Percentiles rank a stretch among this genome's conserved stretches.
Conservation (phyloP, 1,139 yeast species). For the Cylindricascospora bacillispora region DNA sequence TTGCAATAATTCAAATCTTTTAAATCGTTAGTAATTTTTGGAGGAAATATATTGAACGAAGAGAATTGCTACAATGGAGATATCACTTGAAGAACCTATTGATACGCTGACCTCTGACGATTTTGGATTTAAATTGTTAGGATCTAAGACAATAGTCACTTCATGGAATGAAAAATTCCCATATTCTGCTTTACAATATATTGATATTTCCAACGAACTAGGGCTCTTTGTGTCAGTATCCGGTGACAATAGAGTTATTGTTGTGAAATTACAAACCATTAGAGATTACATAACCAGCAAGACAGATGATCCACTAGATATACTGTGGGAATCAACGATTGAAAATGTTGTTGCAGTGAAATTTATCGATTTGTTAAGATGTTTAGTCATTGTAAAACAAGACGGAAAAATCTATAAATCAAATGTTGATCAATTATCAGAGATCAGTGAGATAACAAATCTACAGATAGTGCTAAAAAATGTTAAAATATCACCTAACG, state of each 20-base stretch:
- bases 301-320: constrained; percentile 1
- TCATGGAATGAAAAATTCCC: constrained; percentile 25
- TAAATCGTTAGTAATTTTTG: too few species aligned
- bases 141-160: constrained; percentile 22
- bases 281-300: constrained; percentile 13
- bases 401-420: too few species aligned
- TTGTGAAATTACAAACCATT: constrained; percentile 22
- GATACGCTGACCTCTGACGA: constrained; percentile 24
- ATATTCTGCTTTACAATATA: constrained; percentile 17
- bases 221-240: constrained; percentile 24
- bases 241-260: constrained; percentile 18
- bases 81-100: constrained; percentile 14
- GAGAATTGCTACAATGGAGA: too few species aligned
- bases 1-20: too few species aligned
- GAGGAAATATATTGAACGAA: too few species aligned
- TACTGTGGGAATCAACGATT: not conserved
- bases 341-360: too few species aligned
- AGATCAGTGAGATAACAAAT: too few species aligned
- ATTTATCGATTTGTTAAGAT: too few species aligned
- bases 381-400: too few species aligned
- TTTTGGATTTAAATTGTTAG: constrained; percentile 29
- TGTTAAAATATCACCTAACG: too few species aligned
- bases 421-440: too few species aligned
- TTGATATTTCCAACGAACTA: constrained; percentile 14
- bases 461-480: too few species aligned